Conservation (phyloP, 495 filamentous ascomycete genomes). For the Penicillium arizonense region DNA sequence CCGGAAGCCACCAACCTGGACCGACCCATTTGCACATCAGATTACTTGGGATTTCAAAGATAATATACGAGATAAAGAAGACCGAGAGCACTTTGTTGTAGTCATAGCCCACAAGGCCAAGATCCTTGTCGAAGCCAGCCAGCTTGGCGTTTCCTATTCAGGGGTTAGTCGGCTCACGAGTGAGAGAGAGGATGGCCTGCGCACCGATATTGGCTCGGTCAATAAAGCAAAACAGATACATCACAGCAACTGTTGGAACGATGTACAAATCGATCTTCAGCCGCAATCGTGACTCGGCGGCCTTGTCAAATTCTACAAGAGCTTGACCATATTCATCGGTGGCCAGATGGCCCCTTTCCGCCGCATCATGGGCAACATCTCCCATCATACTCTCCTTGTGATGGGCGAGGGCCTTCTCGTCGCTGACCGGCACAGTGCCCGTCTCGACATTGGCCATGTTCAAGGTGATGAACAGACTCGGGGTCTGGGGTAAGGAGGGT, state of each 20-base stretch:
- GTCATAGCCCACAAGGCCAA: conserved; percentile 53
- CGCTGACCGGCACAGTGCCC: conserved; percentile 12
- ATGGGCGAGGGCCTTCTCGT: conserved; percentile 22
- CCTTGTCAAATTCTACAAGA: conserved; percentile 56
- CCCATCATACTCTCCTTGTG: conserved; percentile 23
- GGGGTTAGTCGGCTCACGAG: conserved; percentile 9
- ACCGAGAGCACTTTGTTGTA: conserved; percentile 67
- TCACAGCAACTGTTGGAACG: conserved; percentile 44
- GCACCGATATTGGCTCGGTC: conserved; percentile 62
- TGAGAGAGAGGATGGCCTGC: not conserved
- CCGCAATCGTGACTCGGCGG: conserved; percentile 52
- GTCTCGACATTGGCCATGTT: conserved; percentile 8
- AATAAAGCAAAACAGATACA: conserved; percentile 56
- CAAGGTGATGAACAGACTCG: not conserved
- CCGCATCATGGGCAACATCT: conserved; percentile 40
- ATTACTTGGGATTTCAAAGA: conserved; percentile 82
- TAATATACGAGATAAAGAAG: conserved; percentile 71
- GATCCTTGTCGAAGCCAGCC: conserved; percentile 43
- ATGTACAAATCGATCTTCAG: conserved; percentile 48
- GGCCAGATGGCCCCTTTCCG: conserved; percentile 57
- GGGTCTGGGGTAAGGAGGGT: not conserved
- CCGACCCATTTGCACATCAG: conserved; percentile 51
- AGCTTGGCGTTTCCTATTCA: conserved; percentile 34
- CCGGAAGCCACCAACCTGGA: conserved; percentile 51
- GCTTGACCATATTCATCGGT: conserved; percentile 61